These are phyloP conservation scores for Curvularia sp. DNA, from an alignment of 2,329 filamentous ascomycete genomes.

Conservation along the genomic window DNA sequence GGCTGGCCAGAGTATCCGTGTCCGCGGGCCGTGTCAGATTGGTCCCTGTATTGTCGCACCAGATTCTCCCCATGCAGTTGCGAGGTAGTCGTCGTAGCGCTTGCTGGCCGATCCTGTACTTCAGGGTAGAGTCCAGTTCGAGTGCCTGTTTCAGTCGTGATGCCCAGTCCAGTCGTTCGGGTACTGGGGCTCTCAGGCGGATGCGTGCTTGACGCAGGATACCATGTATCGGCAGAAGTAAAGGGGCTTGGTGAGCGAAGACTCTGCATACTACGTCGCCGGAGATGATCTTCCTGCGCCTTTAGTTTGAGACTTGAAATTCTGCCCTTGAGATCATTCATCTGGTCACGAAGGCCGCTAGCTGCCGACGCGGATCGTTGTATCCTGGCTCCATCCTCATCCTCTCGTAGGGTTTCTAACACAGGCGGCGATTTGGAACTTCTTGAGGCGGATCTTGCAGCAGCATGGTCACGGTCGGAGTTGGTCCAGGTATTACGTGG, in stretches of 20 bases:
- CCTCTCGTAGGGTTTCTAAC: conserved; percentile 54
- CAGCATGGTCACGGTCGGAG: conserved; percentile 32
- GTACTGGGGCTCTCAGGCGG: conserved; percentile 33
- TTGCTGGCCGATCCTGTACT: conserved; percentile 14
- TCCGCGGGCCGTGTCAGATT: conserved; percentile 1
- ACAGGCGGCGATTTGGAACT: conserved; percentile 46
- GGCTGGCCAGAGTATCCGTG: conserved; percentile 12
- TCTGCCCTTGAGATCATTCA: conserved; percentile 83
- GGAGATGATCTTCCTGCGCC: conserved; percentile 78
- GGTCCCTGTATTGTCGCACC: conserved; percentile 14
- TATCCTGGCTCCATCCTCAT: conserved; percentile 49
- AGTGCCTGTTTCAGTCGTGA: conserved; percentile 36
- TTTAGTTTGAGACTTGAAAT: conserved; percentile 81
- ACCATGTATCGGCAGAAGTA: conserved; percentile 72
- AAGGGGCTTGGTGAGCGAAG: conserved; percentile 79
- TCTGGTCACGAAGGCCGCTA: conserved; percentile 79
- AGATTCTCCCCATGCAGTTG: conserved; percentile 30
- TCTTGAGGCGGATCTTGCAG: conserved; percentile 50
- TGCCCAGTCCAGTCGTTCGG: conserved; percentile 41
- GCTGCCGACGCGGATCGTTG: conserved; percentile 74
- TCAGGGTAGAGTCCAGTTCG: conserved; percentile 33
- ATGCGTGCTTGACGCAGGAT: conserved; percentile 50
- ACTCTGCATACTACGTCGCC: conserved; percentile 77
- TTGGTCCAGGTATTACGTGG: conserved; percentile 34
- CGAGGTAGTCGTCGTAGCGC: conserved; percentile 24